Base-by-base conservation (phyloP, 768 basidiomycete species). In the Phlegmacium glaucopus region DNA sequence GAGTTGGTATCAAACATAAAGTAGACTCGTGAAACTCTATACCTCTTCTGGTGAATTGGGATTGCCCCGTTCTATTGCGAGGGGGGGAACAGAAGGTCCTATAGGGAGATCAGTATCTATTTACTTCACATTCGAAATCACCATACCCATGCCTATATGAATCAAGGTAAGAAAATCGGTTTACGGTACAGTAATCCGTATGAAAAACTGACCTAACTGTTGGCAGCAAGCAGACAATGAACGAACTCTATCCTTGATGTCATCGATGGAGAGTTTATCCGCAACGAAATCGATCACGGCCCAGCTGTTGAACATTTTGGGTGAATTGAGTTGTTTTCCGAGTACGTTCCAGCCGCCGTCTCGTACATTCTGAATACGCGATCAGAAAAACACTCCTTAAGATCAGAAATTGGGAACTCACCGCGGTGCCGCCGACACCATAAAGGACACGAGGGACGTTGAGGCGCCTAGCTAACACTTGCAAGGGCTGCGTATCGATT, bases 401-500 rank as follows among this genome's bases (percentile, higher is more conserved):
- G 9, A 16, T 12, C 25, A 9, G 17, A 9, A 16, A 5, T 2
- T 6, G 13, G 5, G 18, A 35, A 22, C 1, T 3, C 17, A 27
- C 38, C 37, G 12, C 2, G 4, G 11, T 6, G 9, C 18, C 6
- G 38, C 26, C 15, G 8, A 42, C n/a, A 13, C 40, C 45, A 30
- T 56, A 69, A 48, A 44, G 38, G 2, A 64, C 44, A 3, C 17
- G 7, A 3, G 59, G 61, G 1, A 48, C 10, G 0, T 48, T 40
- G 1, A 70, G 53, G 25, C 61, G 25, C 15, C 59, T 59, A 4
- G 61, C 65, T 11, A 50, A 36, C 9, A 70, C 42, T 2, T 35
- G 42, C 8, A 69, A 47, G 0, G 66, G 64, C 6, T 48, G 45
- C 0, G 48, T 43, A 4, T 64, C 48, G 1, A 80, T 55, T 0